Conservation (phyloP, 306 rosid species). For the Gastrolobium villosum region DNA sequence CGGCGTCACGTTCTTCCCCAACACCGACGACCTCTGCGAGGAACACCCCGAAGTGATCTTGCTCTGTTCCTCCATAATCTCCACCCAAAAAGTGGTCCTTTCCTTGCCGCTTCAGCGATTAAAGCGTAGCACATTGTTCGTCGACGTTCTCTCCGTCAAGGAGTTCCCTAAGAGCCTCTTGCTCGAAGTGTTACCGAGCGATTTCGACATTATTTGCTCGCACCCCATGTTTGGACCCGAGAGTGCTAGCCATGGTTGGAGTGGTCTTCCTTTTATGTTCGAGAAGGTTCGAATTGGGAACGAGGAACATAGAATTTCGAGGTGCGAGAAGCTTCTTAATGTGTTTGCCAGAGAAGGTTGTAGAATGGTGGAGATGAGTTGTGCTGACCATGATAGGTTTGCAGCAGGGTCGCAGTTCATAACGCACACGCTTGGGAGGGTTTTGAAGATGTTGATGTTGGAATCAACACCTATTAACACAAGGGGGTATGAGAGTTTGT, state of each 20-base stretch:
- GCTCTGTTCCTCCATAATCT: constrained; percentile 78
- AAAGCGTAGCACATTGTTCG: constrained; percentile 77
- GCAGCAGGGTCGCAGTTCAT: constrained; percentile 85
- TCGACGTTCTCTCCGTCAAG: constrained; percentile 84
- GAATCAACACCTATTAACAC: constrained; percentile 86
- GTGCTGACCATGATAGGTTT: constrained; percentile 71
- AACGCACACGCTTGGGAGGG: constrained; percentile 86
- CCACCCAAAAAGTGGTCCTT: constrained; percentile 60
- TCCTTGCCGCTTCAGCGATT: constrained; percentile 76
- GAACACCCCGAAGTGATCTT: constrained; percentile 83
- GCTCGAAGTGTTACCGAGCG: constrained; percentile 54
- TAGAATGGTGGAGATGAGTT: constrained; percentile 79
- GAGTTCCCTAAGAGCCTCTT: constrained; percentile 73
- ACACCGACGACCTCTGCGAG: constrained; percentile 83
- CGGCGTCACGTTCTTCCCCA: constrained; percentile 65
- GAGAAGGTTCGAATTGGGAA: constrained; percentile 77
- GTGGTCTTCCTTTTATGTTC: constrained; percentile 60
- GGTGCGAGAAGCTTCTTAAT: constrained; percentile 67
- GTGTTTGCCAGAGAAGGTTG: constrained; percentile 81
- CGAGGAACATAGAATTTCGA: constrained; percentile 55
- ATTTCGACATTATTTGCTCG: constrained; percentile 73
- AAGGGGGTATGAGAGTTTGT: constrained; percentile 75
- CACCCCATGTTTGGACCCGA: constrained; percentile 97
- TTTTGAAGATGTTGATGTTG: constrained; percentile 65
- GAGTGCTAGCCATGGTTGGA: constrained; percentile 65